Base-by-base conservation (phyloP, 164 flowering plant species). In the Vitis riparia region DNA sequence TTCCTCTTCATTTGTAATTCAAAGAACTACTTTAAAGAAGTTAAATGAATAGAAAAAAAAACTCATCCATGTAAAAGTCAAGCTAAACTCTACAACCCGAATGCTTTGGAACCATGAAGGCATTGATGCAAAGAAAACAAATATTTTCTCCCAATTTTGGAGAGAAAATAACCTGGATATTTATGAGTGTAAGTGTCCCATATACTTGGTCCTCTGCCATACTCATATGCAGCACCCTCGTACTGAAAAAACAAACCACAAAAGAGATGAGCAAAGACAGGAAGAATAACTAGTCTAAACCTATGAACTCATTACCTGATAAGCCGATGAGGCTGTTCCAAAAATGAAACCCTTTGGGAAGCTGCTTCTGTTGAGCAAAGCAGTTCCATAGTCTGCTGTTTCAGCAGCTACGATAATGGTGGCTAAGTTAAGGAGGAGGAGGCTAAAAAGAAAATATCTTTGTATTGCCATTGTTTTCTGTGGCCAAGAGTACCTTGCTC, bases 301-400 rank as follows among this genome's bases (percentile, higher is more conserved):
- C 44, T 32, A 32, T 32, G 44, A 32, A 32, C 0, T 32, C 44
- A 19, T 55, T 14, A 69, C 79, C 73, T 77, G 79, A 37, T 72
- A 77, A 60, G 79, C 5, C 0, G 79, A 19, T 1, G 79, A 76
- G 4, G 76, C 73, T 8, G 76, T 64, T 5, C 79, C 76, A 14
- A 72, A 77, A 19, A 77, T 47, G 55, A 77, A 77, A 29, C 72
- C 72, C 0, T 55, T 32, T 2, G 79, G 76, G 32, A 77, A 76
- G 16, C 65, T 62, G 30, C 63, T 62, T 52, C 78, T 44, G 57
- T 67, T 67, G 61, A 76, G 29, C 8, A 59, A 49, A 19, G 57
- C 59, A n/a, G 19, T 44, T 37, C 65, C 2, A 13, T 52, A 58
- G 55, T 9, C 9, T 15, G 2, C 17, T 12, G 14, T 29, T 48